Base-by-base conservation (phyloP, 352 stramenopile species). In the Globisporangium paroecandrum region DNA sequence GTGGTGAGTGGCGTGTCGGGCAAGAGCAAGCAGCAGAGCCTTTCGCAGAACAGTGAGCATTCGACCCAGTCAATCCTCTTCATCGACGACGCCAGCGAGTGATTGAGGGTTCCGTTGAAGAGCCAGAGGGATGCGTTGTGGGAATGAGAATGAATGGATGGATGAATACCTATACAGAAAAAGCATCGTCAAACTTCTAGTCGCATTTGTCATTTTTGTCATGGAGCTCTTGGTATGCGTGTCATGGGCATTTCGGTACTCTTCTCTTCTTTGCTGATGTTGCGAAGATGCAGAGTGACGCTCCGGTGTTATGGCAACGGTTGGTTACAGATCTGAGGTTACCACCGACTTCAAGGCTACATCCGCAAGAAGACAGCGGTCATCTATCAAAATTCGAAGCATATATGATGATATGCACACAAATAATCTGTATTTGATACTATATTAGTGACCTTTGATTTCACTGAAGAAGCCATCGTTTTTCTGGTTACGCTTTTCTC, bases 51-150 rank as follows among this genome's bases (percentile, higher is more conserved):
- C 27, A n/a, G 43, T 3, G 29, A 47, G 25, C 56, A 77, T 43
- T 79, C 79, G 10, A 90, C 82, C 1, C 80, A 80, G 55, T 77
- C 84, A 10, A 89, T 92, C 47, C 47, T 83, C 36, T 92, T 92
- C 71, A 69, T 92, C 22, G 82, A 90, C 66, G 84, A 92, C 69
- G 82, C 84, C 61, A 87, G 82, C 49, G 80, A 92, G 69, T 91
- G 43, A 51, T 24, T 24, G 81, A 66, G 66, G 27, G 27, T 29
- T 18, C 18, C 3, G 2, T 0, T 29, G 25, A 3, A 64, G 54
- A 25, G 25, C 56, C 18, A 63, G 34, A 59, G 36, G 24, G 7
- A 18, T 36, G n/a, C 8, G 22, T 24, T 22, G 24, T 41, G 18
- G 15, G 54, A 7, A 32, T 51, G 10, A 53, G 12, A 60, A 7